phyloP scores from a whole-genome alignment of 2,329 filamentous ascomycete genomes.

The Aspergillus sp. region DNA sequence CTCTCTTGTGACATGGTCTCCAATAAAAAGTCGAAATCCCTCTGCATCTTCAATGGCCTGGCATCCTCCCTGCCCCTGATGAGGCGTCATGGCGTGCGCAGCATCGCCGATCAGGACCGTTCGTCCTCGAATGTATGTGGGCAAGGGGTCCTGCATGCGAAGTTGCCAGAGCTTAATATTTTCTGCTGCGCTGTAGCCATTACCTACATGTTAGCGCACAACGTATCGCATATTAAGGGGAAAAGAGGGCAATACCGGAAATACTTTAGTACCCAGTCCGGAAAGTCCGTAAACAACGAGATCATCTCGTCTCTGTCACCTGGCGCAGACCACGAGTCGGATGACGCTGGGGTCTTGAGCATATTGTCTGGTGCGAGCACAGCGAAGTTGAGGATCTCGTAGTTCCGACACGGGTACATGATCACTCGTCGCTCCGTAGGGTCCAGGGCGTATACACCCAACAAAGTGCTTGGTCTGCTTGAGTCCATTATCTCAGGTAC shows the following conservation, averaged over 20 bases:
- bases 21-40: slow-evolving; percentile 9
- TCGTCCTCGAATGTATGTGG: slow-evolving; percentile 21
- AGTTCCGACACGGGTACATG: slow-evolving; percentile 15
- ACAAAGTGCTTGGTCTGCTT: background rate
- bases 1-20: background rate
- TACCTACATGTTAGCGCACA: background rate
- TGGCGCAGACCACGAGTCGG: slow-evolving; percentile 3
- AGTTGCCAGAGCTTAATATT: slow-evolving; percentile 16
- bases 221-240: background rate
- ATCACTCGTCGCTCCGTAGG: slow-evolving; percentile 5
- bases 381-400: slow-evolving; percentile 13
- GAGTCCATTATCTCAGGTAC: background rate
- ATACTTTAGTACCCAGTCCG: background rate
- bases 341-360: background rate
- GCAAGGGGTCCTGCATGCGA: slow-evolving; percentile 13
- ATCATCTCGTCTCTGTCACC: background rate
- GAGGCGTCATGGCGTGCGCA: slow-evolving; percentile 27
- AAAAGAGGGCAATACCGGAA: background rate
- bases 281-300: background rate
- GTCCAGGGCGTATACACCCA: slow-evolving; percentile 7
- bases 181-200: background rate
- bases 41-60: slow-evolving; percentile 19
- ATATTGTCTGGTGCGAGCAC: slow-evolving; percentile 11
- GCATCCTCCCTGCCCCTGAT: slow-evolving; percentile 21
- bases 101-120: slow-evolving; percentile 25